A percentile compares a stretch with the other conserved stretches of the same genome.
Conservation (phyloP, 1,284 basidiomycete species). For the Xerocomus nothofagi region DNA sequence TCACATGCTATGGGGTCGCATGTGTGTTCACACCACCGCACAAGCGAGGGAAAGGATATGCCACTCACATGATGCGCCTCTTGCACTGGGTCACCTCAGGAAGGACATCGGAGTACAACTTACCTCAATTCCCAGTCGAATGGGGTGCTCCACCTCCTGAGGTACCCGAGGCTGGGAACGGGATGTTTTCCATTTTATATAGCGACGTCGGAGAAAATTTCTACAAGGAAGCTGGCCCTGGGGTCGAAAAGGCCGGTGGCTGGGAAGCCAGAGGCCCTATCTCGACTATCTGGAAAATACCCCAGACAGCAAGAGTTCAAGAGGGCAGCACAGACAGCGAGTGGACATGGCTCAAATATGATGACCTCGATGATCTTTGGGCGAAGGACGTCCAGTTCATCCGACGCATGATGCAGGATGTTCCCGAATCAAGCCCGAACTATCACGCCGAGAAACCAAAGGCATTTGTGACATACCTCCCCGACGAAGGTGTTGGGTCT, state of each 20-base stretch:
- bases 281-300: conserved; percentile 46
- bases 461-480: conserved; percentile 21
- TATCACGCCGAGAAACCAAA: conserved; percentile 12
- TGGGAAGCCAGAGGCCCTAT: conserved; percentile 46
- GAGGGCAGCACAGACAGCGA: not conserved
- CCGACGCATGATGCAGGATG: conserved; percentile 24
- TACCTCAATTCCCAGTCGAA: conserved; percentile 38
- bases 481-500: conserved; percentile 22
- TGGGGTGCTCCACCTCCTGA: conserved; percentile 41
- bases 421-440: conserved; percentile 4
- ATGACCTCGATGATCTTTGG: conserved; percentile 18
- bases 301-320: conserved; percentile 11
- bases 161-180: conserved; percentile 30
- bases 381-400: conserved; percentile 23
- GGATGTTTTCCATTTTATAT: conserved; percentile 55
- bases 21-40: conserved; percentile 45
- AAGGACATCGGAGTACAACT: conserved; percentile 18
- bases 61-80: conserved; percentile 49
- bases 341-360: conserved; percentile 30
- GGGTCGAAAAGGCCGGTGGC: conserved; percentile 38
- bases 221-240: conserved; percentile 49
- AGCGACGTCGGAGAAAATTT: conserved; percentile 61
- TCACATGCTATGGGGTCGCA: conserved; percentile 41
- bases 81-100: conserved; percentile 45
- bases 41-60: conserved; percentile 47